Evolutionary conservation across 768 basidiomycete species (phyloP), one percentile per base, ranked within the genome.

Genomic region (Nevesoporus exiguus): DNA sequence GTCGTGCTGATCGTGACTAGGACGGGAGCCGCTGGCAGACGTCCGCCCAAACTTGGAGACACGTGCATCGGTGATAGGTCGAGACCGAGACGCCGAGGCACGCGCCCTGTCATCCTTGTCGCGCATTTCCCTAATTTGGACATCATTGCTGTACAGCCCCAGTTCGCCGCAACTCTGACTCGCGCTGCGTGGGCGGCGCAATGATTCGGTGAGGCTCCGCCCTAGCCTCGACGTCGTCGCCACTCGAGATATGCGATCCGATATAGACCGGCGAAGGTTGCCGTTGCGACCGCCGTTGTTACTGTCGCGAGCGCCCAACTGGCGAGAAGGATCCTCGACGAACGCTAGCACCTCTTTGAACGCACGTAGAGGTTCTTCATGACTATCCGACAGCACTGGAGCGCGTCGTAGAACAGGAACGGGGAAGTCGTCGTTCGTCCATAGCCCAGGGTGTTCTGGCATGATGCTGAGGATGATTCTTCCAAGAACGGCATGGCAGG

Each of bases 351-450:
- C 47, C 22, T 63, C 59, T 33, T 25, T 39, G 31, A 46, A 21
- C 25, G 21, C 50, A 13, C 10, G 48, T 5, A 61, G 57, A 27
- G 62, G 65, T 27, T 69, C 65, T 36, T 66, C 63, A 21, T 67
- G 68, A 56, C 64, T 67, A n/a, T 67, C 66, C 34, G 70, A 54
- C 43, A 78, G 55, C 49, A 66, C 71, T 13, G 67, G 68, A 2
- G 77, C 76, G n/a, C 78, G 70, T 46, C 66, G 71, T 5, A 79
- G 61, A 29, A 66, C 54, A 15, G 67, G 69, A 30, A 34, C 54
- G 15, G 66, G 56, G n/a, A 14, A 2, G 37, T 41, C 22, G 19
- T 47, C 44, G 49, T 50, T 50, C 31, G 15, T 22, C 36, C 52
- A 25, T 15, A 7, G n/a, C 11, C 43, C 47, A 24, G 22, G 7